These are phyloP conservation scores for Gossypium australe DNA, from an alignment of 345 rosid species.

Conservation along the genomic window DNA sequence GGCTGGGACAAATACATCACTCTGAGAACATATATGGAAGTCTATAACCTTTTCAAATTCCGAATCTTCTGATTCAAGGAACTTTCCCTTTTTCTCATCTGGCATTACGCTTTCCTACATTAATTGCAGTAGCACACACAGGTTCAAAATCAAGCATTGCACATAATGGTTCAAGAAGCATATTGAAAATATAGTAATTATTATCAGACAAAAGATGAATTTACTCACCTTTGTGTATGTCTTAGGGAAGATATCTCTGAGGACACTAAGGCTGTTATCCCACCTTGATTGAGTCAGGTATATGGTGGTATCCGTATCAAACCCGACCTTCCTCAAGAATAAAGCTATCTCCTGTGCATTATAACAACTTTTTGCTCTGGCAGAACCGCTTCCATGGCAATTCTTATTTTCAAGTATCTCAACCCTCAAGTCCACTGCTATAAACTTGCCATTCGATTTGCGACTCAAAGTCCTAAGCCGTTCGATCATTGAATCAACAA, in stretches of 20 bases:
- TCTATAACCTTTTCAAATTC: slow-evolving; percentile 82
- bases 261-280: slow-evolving; percentile 74
- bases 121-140: slow-evolving; percentile 9
- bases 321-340: slow-evolving; percentile 84
- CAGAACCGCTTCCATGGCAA: slow-evolving; percentile 48
- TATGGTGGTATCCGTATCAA: slow-evolving; percentile 61
- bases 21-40: slow-evolving; percentile 71
- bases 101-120: slow-evolving; percentile 87
- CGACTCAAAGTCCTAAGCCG: slow-evolving; percentile 66
- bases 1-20: slow-evolving; percentile 89
- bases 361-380: slow-evolving; percentile 67
- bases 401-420: slow-evolving; percentile 64
- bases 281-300: slow-evolving; percentile 92
- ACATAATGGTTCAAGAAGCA: background rate
- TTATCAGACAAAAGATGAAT: background rate
- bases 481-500: slow-evolving; percentile 75
- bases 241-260: slow-evolving; percentile 83
- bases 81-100: slow-evolving; percentile 62
- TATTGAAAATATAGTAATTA: background rate
- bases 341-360: slow-evolving; percentile 68
- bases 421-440: slow-evolving; percentile 85
- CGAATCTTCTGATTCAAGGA: slow-evolving; percentile 64
- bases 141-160: slow-evolving; percentile 8
- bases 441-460: slow-evolving; percentile 64
- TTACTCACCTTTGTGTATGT: slow-evolving; percentile 75